These are phyloP conservation scores for Paecilomyces dactylethromorphus DNA, from an alignment of 2,329 filamentous ascomycete species.

Conservation along the genomic window DNA sequence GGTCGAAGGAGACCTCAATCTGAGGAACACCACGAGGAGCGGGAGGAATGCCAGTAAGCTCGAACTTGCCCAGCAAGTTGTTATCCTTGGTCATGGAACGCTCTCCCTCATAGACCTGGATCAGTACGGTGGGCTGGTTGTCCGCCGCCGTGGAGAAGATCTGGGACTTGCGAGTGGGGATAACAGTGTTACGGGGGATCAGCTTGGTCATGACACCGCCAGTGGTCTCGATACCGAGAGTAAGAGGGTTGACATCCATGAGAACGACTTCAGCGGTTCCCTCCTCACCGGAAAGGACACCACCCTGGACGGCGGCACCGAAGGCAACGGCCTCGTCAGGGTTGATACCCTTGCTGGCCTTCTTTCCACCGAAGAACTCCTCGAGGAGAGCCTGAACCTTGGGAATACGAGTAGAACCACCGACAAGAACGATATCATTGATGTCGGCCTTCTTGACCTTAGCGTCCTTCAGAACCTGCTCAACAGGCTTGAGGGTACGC, in stretches of 20 bases:
- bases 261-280: constrained; percentile 76
- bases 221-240: constrained; percentile 94
- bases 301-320: constrained; percentile 93
- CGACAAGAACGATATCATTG: constrained; percentile 94
- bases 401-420: constrained; percentile 98
- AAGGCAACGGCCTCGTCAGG: constrained; percentile 98
- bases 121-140: constrained; percentile 91
- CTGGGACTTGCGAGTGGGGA: constrained; percentile 94
- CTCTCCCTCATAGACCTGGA: constrained; percentile 94
- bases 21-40: constrained; percentile 94
- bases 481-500: constrained; percentile 97
- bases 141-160: constrained; percentile 96
- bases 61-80: constrained; percentile 96
- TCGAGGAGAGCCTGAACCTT: constrained; percentile 93
- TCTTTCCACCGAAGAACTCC: constrained; percentile 93
- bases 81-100: constrained; percentile 92
- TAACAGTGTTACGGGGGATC: constrained; percentile 88
- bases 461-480: constrained; percentile 97
- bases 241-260: constrained; percentile 96
- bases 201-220: constrained; percentile 97
- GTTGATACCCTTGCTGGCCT: constrained; percentile 98
- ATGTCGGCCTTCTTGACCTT: constrained; percentile 95
- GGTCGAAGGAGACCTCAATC: constrained; percentile 96
- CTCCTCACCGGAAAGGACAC: constrained; percentile 85
- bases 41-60: constrained; percentile 90